Percentiles rank a stretch among this genome's conserved stretches.
phyloP scores from a whole-genome alignment of 2,329 filamentous ascomycete species.

The Zasmidium angulare region DNA sequence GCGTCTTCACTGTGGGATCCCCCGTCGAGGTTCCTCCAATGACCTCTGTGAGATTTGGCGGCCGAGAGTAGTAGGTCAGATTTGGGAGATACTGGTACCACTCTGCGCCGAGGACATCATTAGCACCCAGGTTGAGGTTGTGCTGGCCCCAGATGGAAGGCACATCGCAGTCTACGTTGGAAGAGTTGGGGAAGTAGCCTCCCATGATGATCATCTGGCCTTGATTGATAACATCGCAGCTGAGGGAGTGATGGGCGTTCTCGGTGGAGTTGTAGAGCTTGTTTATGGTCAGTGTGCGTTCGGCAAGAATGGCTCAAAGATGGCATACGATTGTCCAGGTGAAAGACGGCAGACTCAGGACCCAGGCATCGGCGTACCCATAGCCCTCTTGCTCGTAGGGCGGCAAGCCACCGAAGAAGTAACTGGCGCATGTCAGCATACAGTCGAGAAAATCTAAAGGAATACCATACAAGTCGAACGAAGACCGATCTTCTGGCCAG shows the following conservation, averaged over 20 bases:
- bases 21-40: slow-evolving; percentile 55
- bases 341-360: slow-evolving; percentile 63
- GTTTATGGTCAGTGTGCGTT: background rate
- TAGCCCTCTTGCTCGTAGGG: slow-evolving; percentile 36
- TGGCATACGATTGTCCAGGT: slow-evolving; percentile 46
- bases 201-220: slow-evolving; percentile 65
- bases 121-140: slow-evolving; percentile 51
- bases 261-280: background rate
- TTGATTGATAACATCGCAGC: slow-evolving; percentile 57
- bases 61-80: slow-evolving; percentile 52
- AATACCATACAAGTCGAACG: slow-evolving; percentile 61
- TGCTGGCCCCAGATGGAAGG: slow-evolving; percentile 51
- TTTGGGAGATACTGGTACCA: slow-evolving; percentile 52
- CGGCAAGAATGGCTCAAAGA: background rate
- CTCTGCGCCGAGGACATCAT: slow-evolving; percentile 42
- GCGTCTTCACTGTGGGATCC: slow-evolving; percentile 54
- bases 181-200: slow-evolving; percentile 58
- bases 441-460: too few relatives aligned
- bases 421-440: too few relatives aligned
- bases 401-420: slow-evolving; percentile 60
- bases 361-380: slow-evolving; percentile 63
- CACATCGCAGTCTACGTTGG: slow-evolving; percentile 48
- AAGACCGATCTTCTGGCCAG: slow-evolving; percentile 60
- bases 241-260: background rate
- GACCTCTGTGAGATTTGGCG: slow-evolving; percentile 45